Evolutionary conservation across 768 basidiomycete species (phyloP), one percentile per base, ranked within the genome.

Genomic region (Fibroporia radiculosa): DNA sequence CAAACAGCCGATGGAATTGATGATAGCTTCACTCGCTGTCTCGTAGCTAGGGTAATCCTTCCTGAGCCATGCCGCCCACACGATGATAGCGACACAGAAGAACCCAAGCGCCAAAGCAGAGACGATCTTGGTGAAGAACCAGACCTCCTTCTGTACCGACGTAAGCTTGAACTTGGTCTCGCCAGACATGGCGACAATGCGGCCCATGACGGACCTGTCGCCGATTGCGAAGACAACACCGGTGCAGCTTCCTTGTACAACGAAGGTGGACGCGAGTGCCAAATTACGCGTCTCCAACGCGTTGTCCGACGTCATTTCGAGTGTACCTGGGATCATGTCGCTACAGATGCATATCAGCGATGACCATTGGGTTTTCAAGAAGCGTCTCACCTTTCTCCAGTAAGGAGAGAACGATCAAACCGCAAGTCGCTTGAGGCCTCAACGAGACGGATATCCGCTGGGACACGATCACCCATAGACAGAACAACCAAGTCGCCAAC

Each of bases 391-490:
- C 74, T 74, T 61, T 80, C 78, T 13, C 78, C 78, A 4, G 82
- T 84, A n/a, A 84, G 66, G 29, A 83, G 70, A 25, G 77, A 73
- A 24, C 80, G 66, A 51, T 84, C 82, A 37, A 82, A 75, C 44
- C 70, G 70, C 29, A 82, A 60, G 54, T 84, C 82, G 2, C 71
- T 75, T 19, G 41, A 82, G 69, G 70, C 71, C 3, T 77, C 66
- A 27, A 84, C 69, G n/a, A 87, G 64, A 39, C 78, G 72, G 13
- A 86, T 47, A 54, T 87, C 84, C 3, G 84, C 83, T 0, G 84
- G 84, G 2, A 85, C 73, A 13, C 82, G 78, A 54, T 79, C 77
- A 20, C 84, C 84, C 45, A 84, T 72, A 20, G 64, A 63, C 54
- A 86, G 72, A 1, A 69, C 66, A 42, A 84, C 73, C 23, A 87